Base-by-base conservation (phyloP, 768 basidiomycete species). In the Hirschioporus abietinus region DNA sequence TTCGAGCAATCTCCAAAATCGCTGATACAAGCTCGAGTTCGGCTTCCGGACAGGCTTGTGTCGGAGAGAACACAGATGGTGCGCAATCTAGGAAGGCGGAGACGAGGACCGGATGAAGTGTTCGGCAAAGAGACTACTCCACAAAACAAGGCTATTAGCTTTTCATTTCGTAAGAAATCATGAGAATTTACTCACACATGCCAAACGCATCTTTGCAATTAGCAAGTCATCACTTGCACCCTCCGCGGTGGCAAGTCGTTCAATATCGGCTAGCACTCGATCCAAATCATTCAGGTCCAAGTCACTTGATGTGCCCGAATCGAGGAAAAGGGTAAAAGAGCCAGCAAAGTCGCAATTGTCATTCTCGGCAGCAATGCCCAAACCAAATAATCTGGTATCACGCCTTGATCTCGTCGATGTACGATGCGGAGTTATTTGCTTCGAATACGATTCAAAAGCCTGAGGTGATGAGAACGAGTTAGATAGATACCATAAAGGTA, bases 81-180 rank as follows among this genome's bases (percentile, higher is more conserved):
- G 93, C 93, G 69, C 87, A 86, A 74, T 99, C 96, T 24, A 99
- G 84, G 76, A 94, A 93, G 1, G 91, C 88, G 24, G 93, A 88
- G 1, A 94, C 78, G 12, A 98, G 79, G 10, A 88, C 88, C 2
- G 93, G 83, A 71, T 95, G 86, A n/a, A 99, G 76, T 17, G 88
- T 84, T 64, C 84, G 82, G 66, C 90, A 86, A 27, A 97, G 79
- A 74, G 60, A 15, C 60, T 61, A 4, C 12, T 52, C 12, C 20
- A 30, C 20, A 52, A 52, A 12, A 61, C 24, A 57, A 24, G 42
- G 7, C 64, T 20, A 23, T 61, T 64, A 59, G 35, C 20, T 65
- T 27, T 2, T 4, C 23, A 3, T 15, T 15, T 4, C 20, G 42
- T 15, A 52, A 10, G 12, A 15, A 10, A 15, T 5, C 20, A 52